Evolutionary conservation across 1,284 basidiomycete species (phyloP).

Genomic region (Trametes polyzona): DNA sequence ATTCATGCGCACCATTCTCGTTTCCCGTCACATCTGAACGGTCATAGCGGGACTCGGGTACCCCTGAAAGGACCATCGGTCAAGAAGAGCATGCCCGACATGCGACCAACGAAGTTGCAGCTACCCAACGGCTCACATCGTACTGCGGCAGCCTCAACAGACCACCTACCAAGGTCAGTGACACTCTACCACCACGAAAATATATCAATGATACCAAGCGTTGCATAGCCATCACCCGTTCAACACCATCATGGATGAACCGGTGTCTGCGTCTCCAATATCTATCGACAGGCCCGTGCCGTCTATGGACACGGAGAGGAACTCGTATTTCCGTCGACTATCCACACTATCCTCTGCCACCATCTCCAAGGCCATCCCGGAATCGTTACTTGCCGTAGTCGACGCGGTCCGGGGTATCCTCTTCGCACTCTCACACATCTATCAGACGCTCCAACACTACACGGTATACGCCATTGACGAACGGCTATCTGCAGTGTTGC

Average conservation of each 20-base stretch:
- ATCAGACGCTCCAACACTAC: conserved; percentile 90
- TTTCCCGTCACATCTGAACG: conserved; percentile 54
- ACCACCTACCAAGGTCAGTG: conserved; percentile 49
- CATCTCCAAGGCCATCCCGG: conserved; percentile 74
- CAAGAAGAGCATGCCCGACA: conserved; percentile 90
- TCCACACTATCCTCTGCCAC: conserved; percentile 74
- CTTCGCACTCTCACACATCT: conserved; percentile 92
- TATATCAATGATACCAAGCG: background rate
- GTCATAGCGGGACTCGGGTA: conserved; percentile 21
- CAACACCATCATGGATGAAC: conserved; percentile 39
- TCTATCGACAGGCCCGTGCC: conserved; percentile 47
- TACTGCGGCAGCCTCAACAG: conserved; percentile 26
- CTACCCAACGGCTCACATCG: conserved; percentile 34
- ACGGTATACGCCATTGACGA: conserved; percentile 87
- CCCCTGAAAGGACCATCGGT: conserved; percentile 48
- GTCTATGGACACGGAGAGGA: conserved; percentile 79
- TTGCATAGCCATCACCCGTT: conserved; percentile 17
- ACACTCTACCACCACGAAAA: conserved; percentile 21
- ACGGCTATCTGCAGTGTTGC: conserved; percentile 80
- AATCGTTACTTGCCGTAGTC: conserved; percentile 74
- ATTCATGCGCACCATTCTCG: conserved; percentile 49
- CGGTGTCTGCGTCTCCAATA: conserved; percentile 45
- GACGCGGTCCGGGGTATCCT: conserved; percentile 92
- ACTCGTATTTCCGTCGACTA: conserved; percentile 92
- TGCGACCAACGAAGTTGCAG: conserved; percentile 61